Evolutionary conservation across 805 yeast species (phyloP), one percentile per base, ranked within the genome.

Genomic region (Teunomyces tritomae): DNA sequence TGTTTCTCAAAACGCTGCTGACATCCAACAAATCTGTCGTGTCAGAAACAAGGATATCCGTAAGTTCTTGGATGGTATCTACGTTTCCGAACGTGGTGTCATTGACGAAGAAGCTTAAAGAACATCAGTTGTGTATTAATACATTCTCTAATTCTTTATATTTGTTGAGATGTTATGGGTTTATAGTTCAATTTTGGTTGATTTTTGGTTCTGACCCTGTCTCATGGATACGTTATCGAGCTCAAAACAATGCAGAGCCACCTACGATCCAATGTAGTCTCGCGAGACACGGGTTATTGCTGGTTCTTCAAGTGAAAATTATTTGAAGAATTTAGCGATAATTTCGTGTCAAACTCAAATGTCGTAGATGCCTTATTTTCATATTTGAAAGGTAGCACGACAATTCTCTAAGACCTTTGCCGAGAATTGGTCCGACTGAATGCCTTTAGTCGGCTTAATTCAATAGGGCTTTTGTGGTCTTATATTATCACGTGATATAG

Each of bases 21-120:
- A 90, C 73, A 83, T 94, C 68, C 97, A 92, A 80, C 98, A 92
- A 82, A 83, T 83, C 77, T 90, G 97, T 84, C 85, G 95, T 77
- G 98, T 90, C 73, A 88, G 96, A 84, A 92, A 92, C 94, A 94
- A 94, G 92, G 99, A 92, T 94, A 92, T 94, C 91, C 89, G 99
- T 82, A 92, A 92, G 85, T 92, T 92, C 85, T 87, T 94, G 84
- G 99, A 95, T 78, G 99, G 99, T 90, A 91, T 92, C 81, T 92
- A 92, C 78, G 99, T 92, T 68, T 91, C 97, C 62, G 95, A 87
- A 80, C 87, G 87, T 79, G 96, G 96, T 70, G 79, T 80, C 74
- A 81, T 92, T 71, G 87, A 77, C 58, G 88, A 84, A 73, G 91
- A 85, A 27, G 52, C 59, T 51, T 67, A 67, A 65, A 46, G 40